Percentiles rank a stretch among this genome's conserved stretches.
phyloP scores from a whole-genome alignment of 176 grass and related monocot species.

The Bromus sterilis region DNA sequence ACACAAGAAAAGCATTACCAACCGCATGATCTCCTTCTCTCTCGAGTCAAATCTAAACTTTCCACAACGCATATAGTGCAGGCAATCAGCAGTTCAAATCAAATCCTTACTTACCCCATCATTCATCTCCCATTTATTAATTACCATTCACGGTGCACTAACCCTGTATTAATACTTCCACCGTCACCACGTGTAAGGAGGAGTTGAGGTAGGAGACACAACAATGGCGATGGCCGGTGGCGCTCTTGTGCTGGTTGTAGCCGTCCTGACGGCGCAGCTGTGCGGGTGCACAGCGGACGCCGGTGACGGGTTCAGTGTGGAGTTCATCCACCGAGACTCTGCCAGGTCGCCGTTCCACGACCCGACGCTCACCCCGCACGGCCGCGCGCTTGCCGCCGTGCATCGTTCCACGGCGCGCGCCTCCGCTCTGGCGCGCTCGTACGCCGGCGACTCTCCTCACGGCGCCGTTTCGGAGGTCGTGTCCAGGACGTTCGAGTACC shows the following conservation, averaged over 20 bases:
- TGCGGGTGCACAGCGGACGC: too few relatives aligned
- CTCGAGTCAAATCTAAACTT: too few relatives aligned
- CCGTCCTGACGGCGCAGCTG: background rate
- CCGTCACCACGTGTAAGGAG: background rate
- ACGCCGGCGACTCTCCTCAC: background rate
- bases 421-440: background rate
- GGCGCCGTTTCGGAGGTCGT: conserved; percentile 33
- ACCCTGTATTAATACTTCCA: background rate
- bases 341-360: conserved; percentile 39
- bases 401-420: conserved; percentile 27
- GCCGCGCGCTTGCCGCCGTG: conserved; percentile 15
- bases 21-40: too few relatives aligned
- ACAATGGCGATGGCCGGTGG: conserved; percentile 12
- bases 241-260: background rate
- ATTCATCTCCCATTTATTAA: too few relatives aligned
- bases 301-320: conserved; percentile 34
- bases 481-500: conserved; percentile 29
- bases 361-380: conserved; percentile 12
- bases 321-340: conserved; percentile 62
- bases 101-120: too few relatives aligned
- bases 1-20: too few relatives aligned
- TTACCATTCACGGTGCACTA: background rate
- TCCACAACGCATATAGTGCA: too few relatives aligned
- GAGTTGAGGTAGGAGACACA: background rate
- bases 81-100: too few relatives aligned